Evolutionary conservation across 1,139 yeast species (phyloP), one percentile per base, ranked within the genome.

Genomic region (Yamadazyma trypodendri): DNA sequence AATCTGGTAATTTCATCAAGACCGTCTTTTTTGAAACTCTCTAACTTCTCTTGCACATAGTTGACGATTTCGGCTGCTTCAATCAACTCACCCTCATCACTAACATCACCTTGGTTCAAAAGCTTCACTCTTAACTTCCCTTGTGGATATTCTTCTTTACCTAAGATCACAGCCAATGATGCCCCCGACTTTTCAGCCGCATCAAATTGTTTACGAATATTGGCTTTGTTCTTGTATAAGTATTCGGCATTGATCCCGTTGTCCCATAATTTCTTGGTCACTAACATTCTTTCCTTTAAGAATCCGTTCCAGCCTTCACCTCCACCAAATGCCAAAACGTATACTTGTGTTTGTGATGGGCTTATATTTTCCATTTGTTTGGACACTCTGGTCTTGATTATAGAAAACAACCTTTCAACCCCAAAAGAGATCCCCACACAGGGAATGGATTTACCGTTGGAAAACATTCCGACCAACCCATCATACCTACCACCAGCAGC

Each of bases 401-500:
- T 69, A 10, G 97, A 88, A 60, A 92, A 92, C 46, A 92, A 68
- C 62, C 98, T 81, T 66, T 92, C 98, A 39, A 92, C 92, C 54
- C 98, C 98, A 55, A 92, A 92, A 3, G 97, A 90, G 39, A 90
- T 72, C 62, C 98, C 98, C 36, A 92, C 95, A 72, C 98, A 92
- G 17, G 98, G 98, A 54, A 92, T 89, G 20, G 92, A 84, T 65
- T 89, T 88, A 49, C 92, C 92, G 56, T 80, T 82, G 45, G 96
- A 83, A 63, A 92, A 92, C 97, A 92, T 92, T 49, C 96, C 96
- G 24, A 92, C 97, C 46, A 92, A 76, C 52, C 85, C 84, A 61
- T 92, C 98, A 63, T 92, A 92, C 63, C 98, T 86, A 49, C 98
- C 98, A 66, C 98, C 98, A 32, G 96, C 98, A 40, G 96, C 96